Evolutionary conservation across 768 basidiomycete genomes (phyloP), one percentile per base, ranked within the genome.

Genomic region (Lentinula boryana): DNA sequence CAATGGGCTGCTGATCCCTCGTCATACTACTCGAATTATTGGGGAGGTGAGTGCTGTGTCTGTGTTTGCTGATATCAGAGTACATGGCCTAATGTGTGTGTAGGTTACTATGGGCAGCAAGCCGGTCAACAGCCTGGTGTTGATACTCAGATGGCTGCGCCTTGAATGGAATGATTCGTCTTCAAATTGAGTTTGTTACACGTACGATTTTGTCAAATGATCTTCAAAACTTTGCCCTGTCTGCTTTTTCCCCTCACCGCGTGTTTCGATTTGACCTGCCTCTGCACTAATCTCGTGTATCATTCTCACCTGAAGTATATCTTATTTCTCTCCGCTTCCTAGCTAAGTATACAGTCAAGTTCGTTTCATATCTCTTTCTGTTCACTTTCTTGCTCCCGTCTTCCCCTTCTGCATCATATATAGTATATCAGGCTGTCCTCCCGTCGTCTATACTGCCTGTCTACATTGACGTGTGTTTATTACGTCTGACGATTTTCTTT

Each of bases 31-130:
- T 84, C 84, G 59, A 88, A 88, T 70, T 91, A 91, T 70, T 91
- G 90, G 90, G 87, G 89, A 70, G 88, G 90, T 92, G 62, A 68
- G 86, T 77, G 49, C 56, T 61, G 36, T 16, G 15, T 56, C 16
- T 38, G 4, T 44, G 38, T 8, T 38, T 38, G 36, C 36, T 13
- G 36, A 13, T 38, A 27, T 33, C 31, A 43, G 23, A 44, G 16
- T 43, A 59, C 56, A 54, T 33, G 33, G 16, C 16, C 12, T 44
- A 16, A 68, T 54, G 54, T 67, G 18, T 18, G 35, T 62, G 63
- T 57, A 93, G 91, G 90, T 64, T 93, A 93, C 69, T 93, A 93
- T 66, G 83, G 84, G 56, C 91, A 92, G 72, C 88, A 89, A 74
- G 79, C 80, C 63, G 75, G 72, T 49, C 86, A 86, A 69, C 86